These are phyloP conservation scores for Earliella scabrosa DNA, from an alignment of 1,284 basidiomycete species.

Conservation along the genomic window DNA sequence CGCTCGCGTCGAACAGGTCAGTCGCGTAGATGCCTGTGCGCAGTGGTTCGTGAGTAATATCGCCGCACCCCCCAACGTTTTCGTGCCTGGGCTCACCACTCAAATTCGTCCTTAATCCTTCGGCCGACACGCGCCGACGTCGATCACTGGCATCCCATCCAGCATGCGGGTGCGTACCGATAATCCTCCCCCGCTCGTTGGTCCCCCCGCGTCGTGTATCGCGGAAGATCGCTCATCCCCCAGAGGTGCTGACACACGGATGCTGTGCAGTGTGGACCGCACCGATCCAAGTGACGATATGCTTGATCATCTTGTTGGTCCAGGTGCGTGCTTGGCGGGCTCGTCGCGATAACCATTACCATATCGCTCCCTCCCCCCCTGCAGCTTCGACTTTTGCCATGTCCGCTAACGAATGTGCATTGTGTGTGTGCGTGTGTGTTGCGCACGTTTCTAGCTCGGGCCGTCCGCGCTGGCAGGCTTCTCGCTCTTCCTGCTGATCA, in stretches of 20 bases:
- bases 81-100: not conserved
- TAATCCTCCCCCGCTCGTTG: not conserved
- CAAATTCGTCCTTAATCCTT: not conserved
- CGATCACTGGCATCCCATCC: not conserved
- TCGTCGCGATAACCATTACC: not conserved
- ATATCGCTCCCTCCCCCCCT: too few relatives aligned
- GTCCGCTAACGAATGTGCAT: too few relatives aligned
- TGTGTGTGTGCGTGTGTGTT: too few relatives aligned
- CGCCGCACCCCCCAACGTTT: not conserved
- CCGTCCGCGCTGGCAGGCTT: constrained; percentile 81
- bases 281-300: constrained; percentile 67
- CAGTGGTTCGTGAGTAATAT: constrained; percentile 68
- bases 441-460: too few relatives aligned
- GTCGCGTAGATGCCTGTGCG: constrained; percentile 58
- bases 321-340: constrained; percentile 42
- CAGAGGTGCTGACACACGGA: not conserved
- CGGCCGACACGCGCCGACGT: not conserved
- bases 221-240: not conserved
- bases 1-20: constrained; percentile 41
- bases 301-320: constrained; percentile 63
- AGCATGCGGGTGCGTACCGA: constrained; percentile 28
- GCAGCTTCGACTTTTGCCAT: too few relatives aligned
- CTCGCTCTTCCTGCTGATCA: constrained; percentile 69
- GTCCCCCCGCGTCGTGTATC: not conserved
- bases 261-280: constrained; percentile 61